Evolutionary conservation across 148 eudicot genomes (phyloP).

Genomic region (Rhododendron ferrugineum): DNA sequence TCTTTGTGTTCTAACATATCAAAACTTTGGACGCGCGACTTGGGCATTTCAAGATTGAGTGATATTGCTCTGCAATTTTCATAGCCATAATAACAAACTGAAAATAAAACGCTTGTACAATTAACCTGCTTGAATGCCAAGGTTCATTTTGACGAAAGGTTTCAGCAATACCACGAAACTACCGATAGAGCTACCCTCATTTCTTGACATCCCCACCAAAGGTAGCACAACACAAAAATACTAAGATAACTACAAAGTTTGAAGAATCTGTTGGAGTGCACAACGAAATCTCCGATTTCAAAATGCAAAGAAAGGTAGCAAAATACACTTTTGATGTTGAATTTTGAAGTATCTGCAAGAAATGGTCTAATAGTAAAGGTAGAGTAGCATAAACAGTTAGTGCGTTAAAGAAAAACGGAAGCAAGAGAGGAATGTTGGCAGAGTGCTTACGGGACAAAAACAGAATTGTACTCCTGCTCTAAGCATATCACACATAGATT

Average conservation of each 20-base stretch:
- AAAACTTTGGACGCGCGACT: not conserved
- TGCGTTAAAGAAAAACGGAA: not conserved
- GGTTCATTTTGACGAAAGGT: not conserved
- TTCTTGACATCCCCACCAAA: not conserved
- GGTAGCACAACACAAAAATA: not conserved
- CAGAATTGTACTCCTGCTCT: slow-evolving; percentile 93
- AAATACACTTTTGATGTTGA: not conserved
- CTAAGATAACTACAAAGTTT: not conserved
- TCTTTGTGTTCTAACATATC: not conserved
- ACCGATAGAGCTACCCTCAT: not conserved
- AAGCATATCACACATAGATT: slow-evolving; percentile 96
- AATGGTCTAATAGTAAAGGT: not conserved
- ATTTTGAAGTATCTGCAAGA: not conserved
- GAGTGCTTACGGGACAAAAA: slow-evolving; percentile 82
- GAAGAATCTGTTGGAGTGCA: not conserved
- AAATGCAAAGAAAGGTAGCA: not conserved
- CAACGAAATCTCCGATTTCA: not conserved
- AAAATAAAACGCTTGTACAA: not conserved
- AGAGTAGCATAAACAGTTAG: not conserved
- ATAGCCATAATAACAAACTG: not conserved
- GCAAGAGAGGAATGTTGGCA: not conserved
- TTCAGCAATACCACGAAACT: not conserved
- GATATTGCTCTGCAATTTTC: not conserved
- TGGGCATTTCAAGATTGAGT: not conserved
- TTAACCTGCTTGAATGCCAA: not conserved